A percentile compares a stretch with the other conserved stretches of the same genome.
phyloP scores from a whole-genome alignment of 106 monocot genomes.

The Ottelia alismoides region DNA sequence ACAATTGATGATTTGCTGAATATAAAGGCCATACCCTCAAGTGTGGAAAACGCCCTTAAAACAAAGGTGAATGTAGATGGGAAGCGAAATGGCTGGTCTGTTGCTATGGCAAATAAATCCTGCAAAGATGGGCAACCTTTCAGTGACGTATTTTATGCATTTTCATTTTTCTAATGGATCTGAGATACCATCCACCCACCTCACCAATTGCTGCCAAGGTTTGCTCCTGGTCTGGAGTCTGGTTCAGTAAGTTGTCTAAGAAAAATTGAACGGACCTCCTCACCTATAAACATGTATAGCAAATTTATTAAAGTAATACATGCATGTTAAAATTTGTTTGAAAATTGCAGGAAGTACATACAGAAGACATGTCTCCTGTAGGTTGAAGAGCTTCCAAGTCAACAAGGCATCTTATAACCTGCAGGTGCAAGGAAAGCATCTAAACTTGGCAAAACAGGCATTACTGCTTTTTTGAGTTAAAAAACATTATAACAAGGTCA shows the following conservation, averaged over 20 bases:
- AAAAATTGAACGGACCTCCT: conserved; percentile 85
- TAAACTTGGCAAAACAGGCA: too few species aligned
- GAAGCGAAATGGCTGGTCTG: conserved; percentile 85
- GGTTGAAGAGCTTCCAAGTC: conserved; percentile 86
- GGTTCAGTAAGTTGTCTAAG: conserved; percentile 77
- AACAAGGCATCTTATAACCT: conserved; percentile 78
- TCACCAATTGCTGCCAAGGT: conserved; percentile 96
- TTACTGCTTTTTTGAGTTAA: too few species aligned
- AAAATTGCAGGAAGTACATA: conserved; percentile 22
- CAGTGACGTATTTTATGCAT: neutral
- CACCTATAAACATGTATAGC: conserved; percentile 53
- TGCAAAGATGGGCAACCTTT: conserved; percentile 17
- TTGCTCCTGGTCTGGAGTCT: conserved; percentile 74
- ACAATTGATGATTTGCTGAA: too few species aligned
- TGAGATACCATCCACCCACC: conserved; percentile 20
- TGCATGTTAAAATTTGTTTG: too few species aligned
- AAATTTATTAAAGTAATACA: too few species aligned
- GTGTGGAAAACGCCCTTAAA: conserved; percentile 82
- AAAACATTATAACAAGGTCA: too few species aligned
- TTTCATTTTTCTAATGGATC: too few species aligned
- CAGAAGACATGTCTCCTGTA: conserved; percentile 88
- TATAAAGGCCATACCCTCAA: conserved; percentile 85
- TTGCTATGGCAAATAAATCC: conserved; percentile 98
- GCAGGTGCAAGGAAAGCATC: conserved; percentile 3
- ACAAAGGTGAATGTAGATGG: conserved; percentile 94